phyloP scores from a whole-genome alignment of 139 green algal species.

The Nannochloris sp. region DNA sequence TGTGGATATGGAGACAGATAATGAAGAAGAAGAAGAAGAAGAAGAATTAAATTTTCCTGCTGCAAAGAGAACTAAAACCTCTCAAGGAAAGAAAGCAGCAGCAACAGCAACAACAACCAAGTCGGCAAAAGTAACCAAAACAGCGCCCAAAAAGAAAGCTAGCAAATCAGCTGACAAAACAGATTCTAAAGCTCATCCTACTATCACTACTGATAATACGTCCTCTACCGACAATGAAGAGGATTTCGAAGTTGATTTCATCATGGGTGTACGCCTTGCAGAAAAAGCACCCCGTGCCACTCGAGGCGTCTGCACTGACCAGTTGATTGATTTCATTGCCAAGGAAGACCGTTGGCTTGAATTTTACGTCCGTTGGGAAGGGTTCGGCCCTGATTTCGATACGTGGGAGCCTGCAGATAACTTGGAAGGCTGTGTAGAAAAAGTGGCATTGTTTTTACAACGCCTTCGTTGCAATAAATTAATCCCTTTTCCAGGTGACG shows the following conservation, averaged over 20 bases:
- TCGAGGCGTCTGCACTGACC: constrained; percentile 29
- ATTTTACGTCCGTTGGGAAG: constrained; percentile 39
- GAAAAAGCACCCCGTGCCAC: constrained; percentile 22
- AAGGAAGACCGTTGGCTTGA: constrained; percentile 39
- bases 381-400: neutral
- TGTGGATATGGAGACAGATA: too few species aligned
- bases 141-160: neutral
- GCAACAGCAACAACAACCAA: too few species aligned
- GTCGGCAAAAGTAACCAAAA: too few species aligned
- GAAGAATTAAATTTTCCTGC: too few species aligned
- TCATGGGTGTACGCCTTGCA: constrained; percentile 14
- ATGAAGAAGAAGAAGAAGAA: too few species aligned
- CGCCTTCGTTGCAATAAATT: neutral
- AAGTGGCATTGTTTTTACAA: neutral
- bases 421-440: neutral
- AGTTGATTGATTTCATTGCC: constrained; percentile 33
- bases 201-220: neutral
- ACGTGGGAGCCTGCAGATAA: neutral
- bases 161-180: neutral
- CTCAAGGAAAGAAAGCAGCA: too few species aligned
- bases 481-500: constrained; percentile 43
- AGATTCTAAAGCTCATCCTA: neutral
- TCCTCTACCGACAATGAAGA: neutral
- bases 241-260: constrained; percentile 10
- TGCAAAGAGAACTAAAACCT: too few species aligned